Base-by-base conservation (phyloP, 768 basidiomycete genomes). In the Leucocoprinus leucothites region DNA sequence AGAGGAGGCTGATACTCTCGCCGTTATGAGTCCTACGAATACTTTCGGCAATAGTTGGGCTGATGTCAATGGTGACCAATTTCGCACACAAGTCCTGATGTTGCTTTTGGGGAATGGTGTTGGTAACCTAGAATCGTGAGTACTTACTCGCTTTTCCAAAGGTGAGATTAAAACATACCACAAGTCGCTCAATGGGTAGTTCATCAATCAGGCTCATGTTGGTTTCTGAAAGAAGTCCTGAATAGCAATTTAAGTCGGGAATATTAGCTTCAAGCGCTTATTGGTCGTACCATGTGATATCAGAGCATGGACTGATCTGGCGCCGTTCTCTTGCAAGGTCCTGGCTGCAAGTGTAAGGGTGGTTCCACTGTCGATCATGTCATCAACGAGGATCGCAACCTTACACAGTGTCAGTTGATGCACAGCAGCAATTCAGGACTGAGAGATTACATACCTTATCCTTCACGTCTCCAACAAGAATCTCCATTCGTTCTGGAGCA, bases 301-400 rank as follows among this genome's bases (percentile, higher is more conserved):
- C 36, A 98, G 70, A 1, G 90, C 94, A 67, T 94, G 85, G 3
- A 96, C 85, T 18, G 85, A 80, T 64, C 82, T 88, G 4, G 94
- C 96, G 19, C 97, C 97, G 57, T 88, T 89, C 63, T 97, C 94
- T 47, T 86, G 76, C 44, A 99, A 77, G n/a, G 92, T 90, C 43
- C 83, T 82, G 6, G 85, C 85, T 9, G 97, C 97, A 13, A 96
- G 74, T 13, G 83, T 77, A 25, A 98, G 78, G n/a, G 97, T 98
- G 35, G 77, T 81, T 11, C 95, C 96, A 4, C 92, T 93, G 68
- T 99, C 97, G 65, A 97, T 89, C 96, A 99, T 98, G 66, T 99
- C 97, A 68, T 99, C 97, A 31, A 99, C 92, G 44, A 99, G 80
- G 65, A 99, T 92, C 36, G 91, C 94, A 51, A 94, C 81, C 89